These are phyloP conservation scores for Verbascum thapsus DNA, from an alignment of 257 asterid species.

Conservation along the genomic window DNA sequence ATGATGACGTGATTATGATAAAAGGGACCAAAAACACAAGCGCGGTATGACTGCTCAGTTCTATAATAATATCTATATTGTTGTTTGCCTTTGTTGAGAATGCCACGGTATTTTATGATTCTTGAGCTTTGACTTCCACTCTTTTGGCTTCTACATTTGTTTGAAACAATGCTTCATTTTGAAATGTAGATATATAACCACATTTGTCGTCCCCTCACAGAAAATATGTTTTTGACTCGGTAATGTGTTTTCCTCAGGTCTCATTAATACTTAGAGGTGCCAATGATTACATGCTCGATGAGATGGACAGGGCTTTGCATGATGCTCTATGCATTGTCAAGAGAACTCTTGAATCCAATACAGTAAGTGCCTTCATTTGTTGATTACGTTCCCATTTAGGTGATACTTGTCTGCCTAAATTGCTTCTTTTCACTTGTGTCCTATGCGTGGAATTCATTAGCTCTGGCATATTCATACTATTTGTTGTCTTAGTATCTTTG, in stretches of 20 bases:
- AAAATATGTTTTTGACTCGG: not conserved
- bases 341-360: slow-evolving; percentile 86
- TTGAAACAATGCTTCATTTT: slow-evolving; percentile 14
- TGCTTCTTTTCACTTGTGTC: not conserved
- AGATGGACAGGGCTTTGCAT: slow-evolving; percentile 97
- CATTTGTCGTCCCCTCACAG: not conserved
- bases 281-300: slow-evolving; percentile 93
- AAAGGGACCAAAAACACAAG: slow-evolving; percentile 81
- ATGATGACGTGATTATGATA: slow-evolving; percentile 86
- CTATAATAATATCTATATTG: not conserved
- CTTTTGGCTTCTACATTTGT: not conserved
- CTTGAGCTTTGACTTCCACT: not conserved
- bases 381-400: not conserved
- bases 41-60: slow-evolving; percentile 53
- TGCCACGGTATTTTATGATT: slow-evolving; percentile 5
- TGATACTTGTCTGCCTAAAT: not conserved
- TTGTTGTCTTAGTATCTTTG: not conserved
- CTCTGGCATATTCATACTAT: no score
- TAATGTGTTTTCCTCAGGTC: slow-evolving; percentile 47
- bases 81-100: not conserved
- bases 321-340: slow-evolving; percentile 90
- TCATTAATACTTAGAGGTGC: slow-evolving; percentile 92
- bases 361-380: slow-evolving; percentile 48
- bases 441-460: not conserved
- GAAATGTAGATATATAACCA: not conserved